These are phyloP conservation scores for Starmerella apicola DNA, from an alignment of 805 yeast species.

Conservation along the genomic window DNA sequence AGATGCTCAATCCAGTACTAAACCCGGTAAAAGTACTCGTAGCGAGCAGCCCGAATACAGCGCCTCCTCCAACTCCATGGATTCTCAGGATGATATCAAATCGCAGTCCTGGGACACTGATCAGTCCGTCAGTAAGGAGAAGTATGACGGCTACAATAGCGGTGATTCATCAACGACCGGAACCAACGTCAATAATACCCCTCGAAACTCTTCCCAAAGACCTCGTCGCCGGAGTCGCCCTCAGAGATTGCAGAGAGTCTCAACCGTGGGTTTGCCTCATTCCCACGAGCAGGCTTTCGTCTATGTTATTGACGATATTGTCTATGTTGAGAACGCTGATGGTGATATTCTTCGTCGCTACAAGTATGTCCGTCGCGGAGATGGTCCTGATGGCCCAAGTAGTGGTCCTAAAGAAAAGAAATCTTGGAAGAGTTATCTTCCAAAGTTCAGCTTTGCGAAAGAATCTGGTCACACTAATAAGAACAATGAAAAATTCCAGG, in stretches of 20 bases:
- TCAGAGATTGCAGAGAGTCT: constrained; percentile 1
- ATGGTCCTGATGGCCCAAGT: constrained; percentile 23
- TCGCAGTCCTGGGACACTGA: constrained; percentile 1
- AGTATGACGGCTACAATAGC: no score
- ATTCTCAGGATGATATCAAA: not conserved
- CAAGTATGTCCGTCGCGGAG: constrained; percentile 47
- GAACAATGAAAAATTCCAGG: constrained; percentile 10
- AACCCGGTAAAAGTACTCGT: constrained; percentile 5
- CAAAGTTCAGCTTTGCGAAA: not conserved
- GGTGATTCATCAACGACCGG: constrained; percentile 15
- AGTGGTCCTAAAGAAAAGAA: not conserved
- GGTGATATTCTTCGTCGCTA: constrained; percentile 86
- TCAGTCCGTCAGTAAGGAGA: not conserved
- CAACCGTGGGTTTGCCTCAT: constrained; percentile 9
- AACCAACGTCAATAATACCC: not conserved
- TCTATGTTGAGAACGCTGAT: constrained; percentile 77
- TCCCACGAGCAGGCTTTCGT: constrained; percentile 34
- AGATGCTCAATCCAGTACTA: constrained; percentile 11
- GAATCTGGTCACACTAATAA: constrained; percentile 4
- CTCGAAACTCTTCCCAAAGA: constrained; percentile 1
- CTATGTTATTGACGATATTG: constrained; percentile 61
- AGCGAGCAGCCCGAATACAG: not conserved
- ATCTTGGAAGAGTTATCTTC: not conserved
- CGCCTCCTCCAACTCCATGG: constrained; percentile 5
- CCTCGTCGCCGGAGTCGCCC: constrained; percentile 14